Evolutionary conservation across 306 rosid genomes (phyloP), one percentile per base, ranked within the genome.

Genomic region (Fragaria ananassa): DNA sequence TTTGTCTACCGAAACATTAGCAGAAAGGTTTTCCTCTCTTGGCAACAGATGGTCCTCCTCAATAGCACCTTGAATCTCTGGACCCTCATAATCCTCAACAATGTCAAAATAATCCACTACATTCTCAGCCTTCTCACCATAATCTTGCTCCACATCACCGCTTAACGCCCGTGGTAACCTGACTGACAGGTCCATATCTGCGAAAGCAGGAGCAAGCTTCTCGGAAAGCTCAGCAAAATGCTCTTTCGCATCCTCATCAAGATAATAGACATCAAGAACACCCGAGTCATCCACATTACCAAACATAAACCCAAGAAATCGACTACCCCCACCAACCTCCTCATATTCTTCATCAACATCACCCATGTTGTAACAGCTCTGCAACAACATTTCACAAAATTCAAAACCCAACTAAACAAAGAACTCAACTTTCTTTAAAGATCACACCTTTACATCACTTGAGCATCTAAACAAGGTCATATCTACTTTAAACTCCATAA

Each of bases 161-260:
- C 82, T 70, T 34, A 84, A 85, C 65, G 85, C 80, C 74, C 37
- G 87, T 15, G 89, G 81, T 70, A 54, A n/a, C 61, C n/a, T 54
- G 8, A n/a, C 27, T 7, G 61, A 8, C 13, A 54, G 11, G 27
- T n/a, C 90, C 79, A 93, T 87, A 80, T 89, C 92, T 21, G 91
- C 87, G 67, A 93, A 83, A 47, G 98, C 89, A 63, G 93, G 76
- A 74, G 92, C 93, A 86, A 93, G 83, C 89, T 89, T 89, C 78
- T 89, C 97, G 56, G 96, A 94, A 78, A 91, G 71, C 41, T 93
- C 98, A 80, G 89, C 86, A 75, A 93, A 92, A 83, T 91, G 96
- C 81, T 91, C 97, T 87, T 91, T 93, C 39, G 96, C 98, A 76
- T 93, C 93, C 96, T 94, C 95, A 35, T 94, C 98, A 85, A 94